A percentile compares a stretch with the other conserved stretches of the same genome.
Conservation (phyloP, 176 grass and related monocot species). For the Pontederia crassipes region DNA sequence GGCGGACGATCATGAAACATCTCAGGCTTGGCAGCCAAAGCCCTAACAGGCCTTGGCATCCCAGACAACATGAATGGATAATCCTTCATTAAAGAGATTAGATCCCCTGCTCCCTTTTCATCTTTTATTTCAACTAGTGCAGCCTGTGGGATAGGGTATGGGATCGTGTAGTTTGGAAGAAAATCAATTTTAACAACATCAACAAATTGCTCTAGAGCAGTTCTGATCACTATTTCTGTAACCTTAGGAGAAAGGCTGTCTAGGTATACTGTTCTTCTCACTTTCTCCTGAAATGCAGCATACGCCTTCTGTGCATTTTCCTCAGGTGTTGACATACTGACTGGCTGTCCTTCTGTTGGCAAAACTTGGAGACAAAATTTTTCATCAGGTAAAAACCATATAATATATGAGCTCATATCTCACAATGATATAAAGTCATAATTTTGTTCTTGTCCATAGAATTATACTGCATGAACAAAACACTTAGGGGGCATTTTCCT, state of each 20-base stretch:
- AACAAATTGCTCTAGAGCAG: slow-evolving; percentile 47
- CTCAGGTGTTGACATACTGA: slow-evolving; percentile 19
- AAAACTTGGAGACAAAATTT: neutral
- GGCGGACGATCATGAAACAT: slow-evolving; percentile 52
- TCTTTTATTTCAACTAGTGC: slow-evolving; percentile 64
- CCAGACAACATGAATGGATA: slow-evolving; percentile 77
- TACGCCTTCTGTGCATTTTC: slow-evolving; percentile 29
- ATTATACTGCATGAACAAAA: too few species aligned
- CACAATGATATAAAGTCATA: too few species aligned
- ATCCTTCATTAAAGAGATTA: slow-evolving; percentile 35
- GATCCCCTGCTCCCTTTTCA: slow-evolving; percentile 30
- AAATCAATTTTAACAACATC: slow-evolving; percentile 38
- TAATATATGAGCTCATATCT: too few species aligned
- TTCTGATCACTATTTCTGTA: slow-evolving; percentile 28
- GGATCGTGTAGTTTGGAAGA: slow-evolving; percentile 50
- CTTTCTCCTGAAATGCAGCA: slow-evolving; percentile 37
- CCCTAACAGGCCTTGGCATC: slow-evolving; percentile 71
- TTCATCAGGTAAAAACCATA: neutral
- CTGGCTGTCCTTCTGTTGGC: neutral
- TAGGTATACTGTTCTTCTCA: slow-evolving; percentile 38
- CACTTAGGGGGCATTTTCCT: too few species aligned
- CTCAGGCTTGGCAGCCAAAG: slow-evolving; percentile 26
- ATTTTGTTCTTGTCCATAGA: too few species aligned
- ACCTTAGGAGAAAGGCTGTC: slow-evolving; percentile 53
- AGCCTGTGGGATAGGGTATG: slow-evolving; percentile 26